phyloP scores from a whole-genome alignment of 345 rosid species.

The Brassica cretica region DNA sequence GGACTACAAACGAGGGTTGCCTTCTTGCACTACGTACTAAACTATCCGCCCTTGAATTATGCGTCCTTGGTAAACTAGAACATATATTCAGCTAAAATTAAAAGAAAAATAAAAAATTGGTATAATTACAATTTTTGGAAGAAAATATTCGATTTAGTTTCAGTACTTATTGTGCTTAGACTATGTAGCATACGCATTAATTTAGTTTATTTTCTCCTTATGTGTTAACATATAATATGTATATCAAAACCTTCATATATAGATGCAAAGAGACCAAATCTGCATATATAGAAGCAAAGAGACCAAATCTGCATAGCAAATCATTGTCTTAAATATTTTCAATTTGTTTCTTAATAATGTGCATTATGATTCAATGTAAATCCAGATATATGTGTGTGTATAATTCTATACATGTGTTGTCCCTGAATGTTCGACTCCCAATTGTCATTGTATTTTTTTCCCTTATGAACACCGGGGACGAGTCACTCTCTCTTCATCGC shows the following conservation, averaged over 20 bases:
- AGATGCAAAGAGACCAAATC: too few relatives aligned
- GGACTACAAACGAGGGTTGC: too few relatives aligned
- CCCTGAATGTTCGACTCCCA: not conserved
- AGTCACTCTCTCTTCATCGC: slow-evolving; percentile 15
- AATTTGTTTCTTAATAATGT: slow-evolving; percentile 17
- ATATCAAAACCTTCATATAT: not conserved
- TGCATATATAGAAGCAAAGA: not conserved
- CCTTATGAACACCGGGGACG: not conserved
- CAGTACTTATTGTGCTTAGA: not conserved
- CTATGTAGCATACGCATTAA: not conserved
- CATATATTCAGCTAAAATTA: not conserved
- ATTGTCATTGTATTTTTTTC: not conserved
- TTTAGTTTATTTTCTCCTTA: not conserved
- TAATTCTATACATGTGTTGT: not conserved
- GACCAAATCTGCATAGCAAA: slow-evolving; percentile 21
- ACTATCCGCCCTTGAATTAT: too few relatives aligned
- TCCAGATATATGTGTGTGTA: not conserved
- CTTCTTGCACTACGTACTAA: too few relatives aligned
- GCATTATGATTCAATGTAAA: slow-evolving; percentile 23
- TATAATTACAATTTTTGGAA: not conserved
- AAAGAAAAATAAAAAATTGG: not conserved
- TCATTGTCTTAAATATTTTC: slow-evolving; percentile 18
- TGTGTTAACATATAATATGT: not conserved
- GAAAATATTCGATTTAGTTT: not conserved
- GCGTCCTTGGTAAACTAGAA: not conserved